Evolutionary conservation across 306 rosid species (phyloP).

Genomic region (Trifolium repens): DNA sequence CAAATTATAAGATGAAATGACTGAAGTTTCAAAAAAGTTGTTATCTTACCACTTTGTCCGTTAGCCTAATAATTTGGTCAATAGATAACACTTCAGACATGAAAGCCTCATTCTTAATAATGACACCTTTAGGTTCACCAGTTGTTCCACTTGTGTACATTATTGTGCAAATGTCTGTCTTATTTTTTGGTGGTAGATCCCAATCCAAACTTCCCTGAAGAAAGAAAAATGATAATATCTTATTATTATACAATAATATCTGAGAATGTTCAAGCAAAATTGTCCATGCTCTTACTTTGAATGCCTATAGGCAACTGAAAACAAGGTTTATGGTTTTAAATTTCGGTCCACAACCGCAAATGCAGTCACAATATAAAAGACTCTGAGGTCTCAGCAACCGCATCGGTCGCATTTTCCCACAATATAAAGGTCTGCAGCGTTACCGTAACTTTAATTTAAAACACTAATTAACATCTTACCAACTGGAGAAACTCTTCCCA

Average conservation of each 20-base stretch:
- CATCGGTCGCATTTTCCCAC: not conserved
- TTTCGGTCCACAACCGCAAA: not conserved
- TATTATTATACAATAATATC: too few relatives aligned
- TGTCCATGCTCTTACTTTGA: too few relatives aligned
- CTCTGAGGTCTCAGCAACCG: not conserved
- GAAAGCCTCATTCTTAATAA: slow-evolving; percentile 72
- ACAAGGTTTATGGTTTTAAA: not conserved
- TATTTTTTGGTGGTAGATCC: slow-evolving; percentile 74
- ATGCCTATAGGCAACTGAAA: too few relatives aligned
- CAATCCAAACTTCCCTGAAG: slow-evolving; percentile 66
- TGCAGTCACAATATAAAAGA: not conserved
- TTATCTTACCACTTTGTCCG: slow-evolving; percentile 79
- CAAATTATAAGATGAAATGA: not conserved
- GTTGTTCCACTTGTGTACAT: slow-evolving; percentile 99
- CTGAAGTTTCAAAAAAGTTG: slow-evolving; percentile 2
- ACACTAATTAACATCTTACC: slow-evolving; percentile 48
- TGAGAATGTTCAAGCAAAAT: not conserved
- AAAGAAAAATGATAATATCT: not conserved
- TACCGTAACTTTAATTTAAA: not conserved
- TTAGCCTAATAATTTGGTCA: slow-evolving; percentile 68
- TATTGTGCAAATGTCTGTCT: slow-evolving; percentile 71
- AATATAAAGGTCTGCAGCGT: not conserved
- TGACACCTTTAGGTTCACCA: slow-evolving; percentile 93
- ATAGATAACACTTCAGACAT: slow-evolving; percentile 81
- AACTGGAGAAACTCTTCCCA: slow-evolving; percentile 80